Evolutionary conservation across 495 filamentous ascomycete genomes (phyloP), one percentile per base, ranked within the genome.

Genomic region (Xylaria palmicola): DNA sequence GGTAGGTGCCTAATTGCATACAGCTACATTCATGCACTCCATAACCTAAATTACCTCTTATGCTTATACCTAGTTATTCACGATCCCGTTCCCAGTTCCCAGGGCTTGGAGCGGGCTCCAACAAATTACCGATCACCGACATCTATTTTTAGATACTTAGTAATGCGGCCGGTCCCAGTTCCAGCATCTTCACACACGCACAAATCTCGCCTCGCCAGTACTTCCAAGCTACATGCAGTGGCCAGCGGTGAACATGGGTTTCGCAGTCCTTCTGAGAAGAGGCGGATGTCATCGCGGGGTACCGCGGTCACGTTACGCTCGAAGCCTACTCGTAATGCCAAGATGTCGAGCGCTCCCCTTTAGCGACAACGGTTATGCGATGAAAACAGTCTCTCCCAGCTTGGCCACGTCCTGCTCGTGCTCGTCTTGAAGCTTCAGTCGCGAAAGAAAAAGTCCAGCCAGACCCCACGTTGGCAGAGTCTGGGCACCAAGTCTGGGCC

Each of bases 341-440:
- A 69, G 69, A 52, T 61, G 69, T 69, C 59, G 64, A 71, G 64
- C 64, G 66, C 67, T 62, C 69, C 69, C 65, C 65, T 69, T 71
- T 67, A 60, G 66, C 53, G 49, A 69, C 26, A 59, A 67, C 29
- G 59, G 62, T 65, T 64, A 65, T 71, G 60, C 60, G 45, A 62
- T 64, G 64, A 49, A 47, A 60, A 53, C 50, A 55, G 59, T 64
- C 58, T 56, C 51, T 51, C 60, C 60, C 53, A 52, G 60, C 53
- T 57, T 62, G 36, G 20, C 41, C 20, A 15, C 22, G 19, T 50
- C 47, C 41, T 26, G 44, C 58, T 8, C 24, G 3, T 8, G 44
- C 4, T n/a, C 45, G 22, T 29, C 27, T 30, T 48, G 39, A 57
- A 44, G 57, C 57, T 30, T 52, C 57, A 29, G 49, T 13, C 32